Evolutionary conservation across 208 protist species (phyloP).

Genomic region (Leishmania guyanensis): DNA sequence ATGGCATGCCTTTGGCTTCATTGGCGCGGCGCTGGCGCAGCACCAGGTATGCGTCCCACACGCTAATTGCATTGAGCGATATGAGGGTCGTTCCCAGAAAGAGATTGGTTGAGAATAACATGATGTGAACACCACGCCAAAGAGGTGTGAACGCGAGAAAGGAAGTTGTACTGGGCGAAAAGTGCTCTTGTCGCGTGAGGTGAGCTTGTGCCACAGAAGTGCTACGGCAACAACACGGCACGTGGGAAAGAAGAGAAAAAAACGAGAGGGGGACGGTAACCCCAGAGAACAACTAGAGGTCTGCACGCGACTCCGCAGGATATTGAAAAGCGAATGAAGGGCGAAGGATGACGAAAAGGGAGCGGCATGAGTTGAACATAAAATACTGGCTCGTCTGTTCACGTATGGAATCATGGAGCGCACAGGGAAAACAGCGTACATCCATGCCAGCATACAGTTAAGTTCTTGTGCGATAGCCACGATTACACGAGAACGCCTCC

Average conservation of each 20-base stretch:
- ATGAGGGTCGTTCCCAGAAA: slow-evolving; percentile 52
- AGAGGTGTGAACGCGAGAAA: neutral
- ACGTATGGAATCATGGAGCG: neutral
- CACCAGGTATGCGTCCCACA: slow-evolving; percentile 63
- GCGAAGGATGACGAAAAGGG: neutral
- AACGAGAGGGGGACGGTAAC: neutral
- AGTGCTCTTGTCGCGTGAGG: neutral
- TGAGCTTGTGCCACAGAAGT: neutral
- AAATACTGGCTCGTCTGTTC: neutral
- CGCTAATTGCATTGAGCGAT: slow-evolving; percentile 41
- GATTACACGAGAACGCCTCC: neutral
- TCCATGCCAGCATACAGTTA: no score
- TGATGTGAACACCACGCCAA: neutral
- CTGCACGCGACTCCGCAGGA: neutral
- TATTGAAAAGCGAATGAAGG: neutral
- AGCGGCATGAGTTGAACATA: neutral
- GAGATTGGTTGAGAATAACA: slow-evolving; percentile 1
- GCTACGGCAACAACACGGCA: neutral
- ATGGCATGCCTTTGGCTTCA: slow-evolving; percentile 17
- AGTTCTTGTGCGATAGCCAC: neutral
- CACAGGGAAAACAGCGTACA: neutral
- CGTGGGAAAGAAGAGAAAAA: slow-evolving; percentile 5
- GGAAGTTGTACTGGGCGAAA: neutral
- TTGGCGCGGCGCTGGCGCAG: slow-evolving; percentile 46
- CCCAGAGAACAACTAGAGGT: neutral